Evolutionary conservation across 192 early-diverging fungal species (phyloP), one percentile per base, ranked within the genome.

Genomic region (Spizellomyces punctatus): DNA sequence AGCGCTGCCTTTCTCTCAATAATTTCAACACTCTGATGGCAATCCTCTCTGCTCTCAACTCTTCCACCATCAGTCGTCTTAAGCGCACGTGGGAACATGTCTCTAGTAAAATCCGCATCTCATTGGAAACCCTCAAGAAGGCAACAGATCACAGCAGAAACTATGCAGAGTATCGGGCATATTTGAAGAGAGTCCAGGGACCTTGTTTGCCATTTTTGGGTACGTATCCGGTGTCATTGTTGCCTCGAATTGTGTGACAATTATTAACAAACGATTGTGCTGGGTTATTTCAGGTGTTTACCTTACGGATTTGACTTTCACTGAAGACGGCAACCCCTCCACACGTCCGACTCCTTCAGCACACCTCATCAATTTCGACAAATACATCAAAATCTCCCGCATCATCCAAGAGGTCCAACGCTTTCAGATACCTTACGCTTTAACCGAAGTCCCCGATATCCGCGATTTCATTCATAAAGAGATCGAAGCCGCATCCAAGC

Each of bases 281-380:
- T 43, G 0, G 8, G 14, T 2, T 4, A 17, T 48, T 14, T 17
- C 69, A 71, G 69, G 69, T n/a, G 54, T 85, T 6, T 83, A 73
- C 64, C 76, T 86, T 22, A 80, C 82, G 21, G 84, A 85, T 47
- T 66, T 86, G 61, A 85, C 82, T 6, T 85, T 85, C 63, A 82
- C 76, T 14, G 76, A 74, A 43, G 84, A 85, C 71, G 84, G 84
- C 19, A 85, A 85, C 79, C 81, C 84, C 7, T 68, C 85, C 45
- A 60, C 66, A n/a, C 68, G 81, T 21, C n/a, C 55, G 6, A 50
- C 69, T 6, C 42, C 59, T 16, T 61, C 59, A n/a, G 42, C 14
- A 16, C 59, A 17, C 16, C 81, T 93, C 41, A 89, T 95, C 73
- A 95, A 95, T 75, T 93, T 95, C 80, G 89, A 91, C 75, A 94